Evolutionary conservation across 2,329 filamentous ascomycete genomes (phyloP), one percentile per base, ranked within the genome.

Genomic region (Amphichorda felina): DNA sequence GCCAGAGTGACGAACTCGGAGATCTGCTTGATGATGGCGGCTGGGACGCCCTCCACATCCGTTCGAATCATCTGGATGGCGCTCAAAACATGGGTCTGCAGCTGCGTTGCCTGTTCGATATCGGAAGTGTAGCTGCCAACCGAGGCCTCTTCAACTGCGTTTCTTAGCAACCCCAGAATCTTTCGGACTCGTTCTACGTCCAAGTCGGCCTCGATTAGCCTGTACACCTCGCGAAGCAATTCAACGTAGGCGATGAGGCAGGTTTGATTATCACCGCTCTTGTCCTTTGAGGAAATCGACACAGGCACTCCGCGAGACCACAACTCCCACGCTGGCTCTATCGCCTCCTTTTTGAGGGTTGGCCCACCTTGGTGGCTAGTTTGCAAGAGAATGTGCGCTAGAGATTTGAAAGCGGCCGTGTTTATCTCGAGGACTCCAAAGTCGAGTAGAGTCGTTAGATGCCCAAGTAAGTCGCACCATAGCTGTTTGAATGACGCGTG

Each of bases 161-260:
- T 64, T 27, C 77, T 72, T 22, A 95, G 62, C 32, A 94, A 73
- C 3, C 62, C 62, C 2, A 94, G 66, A 55, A 93, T 80, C n/a
- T 67, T 70, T 28, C 68, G 62, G 8, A 87, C 73, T 32, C 72
- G 70, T 3, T 75, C 66, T 1, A 73, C 61, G 8, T 70, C 70
- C 15, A 94, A 61, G 13, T 75, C 70, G 7, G 66, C 59, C 39
- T 79, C 69, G 33, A 86, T 74, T 5, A 95, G 69, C 1, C 75
- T 72, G 49, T 94, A 94, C 1, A 96, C 68, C 45, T 91, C 79
- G 38, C 76, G 66, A 28, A 91, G 72, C 2, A 82, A 71, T 16
- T 78, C 70, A 1, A 91, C 72, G 59, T 94, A 95, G n/a, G 87
- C 82, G 21, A 84, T 62, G n/a, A 89, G 71, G 9, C 84, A 87